These are phyloP conservation scores for Cladosporium oxysporum DNA, from an alignment of 2,329 filamentous ascomycete genomes.

Conservation along the genomic window DNA sequence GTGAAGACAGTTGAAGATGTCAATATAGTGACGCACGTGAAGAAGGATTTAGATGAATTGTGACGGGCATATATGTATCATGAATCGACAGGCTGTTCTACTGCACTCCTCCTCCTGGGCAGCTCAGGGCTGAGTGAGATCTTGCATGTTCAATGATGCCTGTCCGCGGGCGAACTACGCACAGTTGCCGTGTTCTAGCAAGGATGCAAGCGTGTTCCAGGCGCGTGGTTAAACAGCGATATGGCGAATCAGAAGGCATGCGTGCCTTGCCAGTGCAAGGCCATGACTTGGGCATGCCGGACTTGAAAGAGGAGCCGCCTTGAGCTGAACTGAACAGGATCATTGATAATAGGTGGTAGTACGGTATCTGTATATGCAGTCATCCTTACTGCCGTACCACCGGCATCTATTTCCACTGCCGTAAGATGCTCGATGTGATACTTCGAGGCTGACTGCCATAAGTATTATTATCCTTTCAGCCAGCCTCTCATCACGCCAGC, in stretches of 20 bases:
- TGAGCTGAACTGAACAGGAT: no score
- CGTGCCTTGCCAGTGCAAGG: not conserved
- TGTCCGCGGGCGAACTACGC: not conserved
- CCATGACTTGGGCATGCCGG: not conserved
- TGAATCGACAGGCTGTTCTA: not conserved
- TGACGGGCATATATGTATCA: not conserved
- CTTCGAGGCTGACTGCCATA: not conserved
- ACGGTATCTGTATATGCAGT: no score
- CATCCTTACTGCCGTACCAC: not conserved
- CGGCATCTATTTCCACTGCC: not conserved
- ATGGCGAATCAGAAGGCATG: not conserved
- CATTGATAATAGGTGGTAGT: no score
- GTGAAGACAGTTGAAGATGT: conserved; percentile 2
- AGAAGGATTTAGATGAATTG: not conserved
- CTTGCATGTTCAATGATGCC: not conserved
- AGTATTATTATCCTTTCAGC: not conserved
- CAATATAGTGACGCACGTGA: not conserved
- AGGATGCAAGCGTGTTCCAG: conserved; percentile 1
- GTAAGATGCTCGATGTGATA: not conserved
- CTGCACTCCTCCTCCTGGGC: not conserved
- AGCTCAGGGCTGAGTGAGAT: not conserved
- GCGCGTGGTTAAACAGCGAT: not conserved
- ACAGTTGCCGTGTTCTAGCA: conserved; percentile 4
- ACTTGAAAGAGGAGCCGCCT: conserved; percentile 12
- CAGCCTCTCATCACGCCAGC: not conserved